Base-by-base conservation (phyloP, 441 rosid species). In the Euphorbia celastroides region DNA sequence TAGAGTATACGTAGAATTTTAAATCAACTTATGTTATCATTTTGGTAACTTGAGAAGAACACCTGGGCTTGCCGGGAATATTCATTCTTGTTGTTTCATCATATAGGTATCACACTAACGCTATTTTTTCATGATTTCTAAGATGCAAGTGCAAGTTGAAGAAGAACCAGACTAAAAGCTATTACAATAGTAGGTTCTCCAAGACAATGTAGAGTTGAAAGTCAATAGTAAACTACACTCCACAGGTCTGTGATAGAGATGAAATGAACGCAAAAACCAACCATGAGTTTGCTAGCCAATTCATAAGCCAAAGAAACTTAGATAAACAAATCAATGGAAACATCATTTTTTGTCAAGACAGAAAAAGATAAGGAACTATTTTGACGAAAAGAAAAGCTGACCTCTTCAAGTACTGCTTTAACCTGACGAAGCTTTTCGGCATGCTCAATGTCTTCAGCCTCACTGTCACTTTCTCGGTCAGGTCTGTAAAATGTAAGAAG, bases 371-470 rank as follows among this genome's bases (percentile, higher is more conserved):
- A n/a, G 25, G 13, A 61, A n/a, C 11, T 4, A 32, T 46, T 3
- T 10, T 3, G 16, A 42, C 30, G 46, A 51, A 26, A 25, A 13
- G 13, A 27, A 57, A 44, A 54, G 62, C 63, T 64, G 74, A 92
- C 99, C 99, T 96, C 99, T 83, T 96, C 99, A 67, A 96, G 97
- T 58, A 96, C 99, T 66, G 98, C 98, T 85, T 96, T 96, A 46
- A 96, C 99, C 80, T 93, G 99, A 64, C 98, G 99, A 84, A 96
- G 93, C 84, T 96, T 96, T 80, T 96, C 99, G 75, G 98, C 98
- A 82, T 96, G 99, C 83, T 92, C 98, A 74, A 89, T 66, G 78
- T 91, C 99, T 75, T 96, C 99, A 65, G 99, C 97, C 81, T 96
- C 99, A 70, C 97, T 93, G 69, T 96, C 99, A 86, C 99, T 96